Evolutionary conservation across 495 filamentous ascomycete genomes (phyloP), one percentile per base, ranked within the genome.

Genomic region (Xylaria intraflava): DNA sequence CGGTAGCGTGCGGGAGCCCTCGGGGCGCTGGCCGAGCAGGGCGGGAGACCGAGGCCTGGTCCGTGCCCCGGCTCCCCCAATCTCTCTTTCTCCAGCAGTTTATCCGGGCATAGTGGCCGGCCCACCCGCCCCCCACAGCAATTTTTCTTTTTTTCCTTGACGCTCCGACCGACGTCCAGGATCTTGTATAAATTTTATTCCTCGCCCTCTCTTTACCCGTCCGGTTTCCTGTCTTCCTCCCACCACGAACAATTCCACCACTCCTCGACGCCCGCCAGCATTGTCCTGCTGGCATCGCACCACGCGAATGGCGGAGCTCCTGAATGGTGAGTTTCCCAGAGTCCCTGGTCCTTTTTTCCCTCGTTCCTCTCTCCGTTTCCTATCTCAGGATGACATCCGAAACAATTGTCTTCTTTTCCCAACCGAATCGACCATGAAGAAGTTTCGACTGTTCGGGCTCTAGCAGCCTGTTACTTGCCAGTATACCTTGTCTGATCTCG

Each of bases 381-480:
- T 54, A 45, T 76, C 72, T 77, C 69, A 86, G 84, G 90, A 96
- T 96, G 90, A 93, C 83, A 90, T 83, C 75, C 59, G 58, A 54
- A 53, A 43, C 69, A 79, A 75, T 83, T 79, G 75, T 82, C 90
- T 96, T 95, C 89, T 92, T 94, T 88, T 87, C 84, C 83, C 78
- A 83, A 73, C 86, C 78, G 87, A 96, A 76, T 93, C 90, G 90
- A 83, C 89, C 85, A 84, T 96, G 90, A 92, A 77, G 84, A 88
- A 89, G 74, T 77, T 59, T 73, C 73, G 71, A 77, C 78, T 78
- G 67, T 82, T 74, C 81, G 83, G 86, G 82, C 77, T 74, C 71
- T 65, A 68, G 79, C 78, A 77, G 79, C 83, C 86, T 92, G 89
- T 82, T 94, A 93, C 90, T 95, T 90, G 90, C 90, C 90, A 95